phyloP scores from a whole-genome alignment of 768 basidiomycete genomes.

The Mycena maculata region DNA sequence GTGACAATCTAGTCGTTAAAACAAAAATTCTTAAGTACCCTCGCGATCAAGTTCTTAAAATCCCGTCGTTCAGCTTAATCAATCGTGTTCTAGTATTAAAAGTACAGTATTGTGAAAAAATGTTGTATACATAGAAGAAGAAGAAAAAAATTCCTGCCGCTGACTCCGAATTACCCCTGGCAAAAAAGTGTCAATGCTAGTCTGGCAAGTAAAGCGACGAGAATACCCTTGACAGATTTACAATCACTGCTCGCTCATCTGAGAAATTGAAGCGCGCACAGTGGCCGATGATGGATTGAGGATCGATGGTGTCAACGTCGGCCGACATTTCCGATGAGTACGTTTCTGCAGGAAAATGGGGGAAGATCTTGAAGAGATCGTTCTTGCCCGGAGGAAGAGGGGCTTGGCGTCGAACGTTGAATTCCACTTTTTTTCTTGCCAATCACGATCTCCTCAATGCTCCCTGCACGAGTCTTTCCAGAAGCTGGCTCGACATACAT shows the following conservation, averaged over 20 bases:
- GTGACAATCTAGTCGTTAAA: background rate
- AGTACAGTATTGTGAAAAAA: background rate
- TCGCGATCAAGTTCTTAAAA: background rate
- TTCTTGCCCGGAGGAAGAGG: constrained; percentile 9
- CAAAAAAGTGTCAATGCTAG: background rate
- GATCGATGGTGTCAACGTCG: background rate
- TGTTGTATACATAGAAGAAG: background rate
- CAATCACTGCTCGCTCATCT: background rate
- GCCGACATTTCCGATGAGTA: constrained; percentile 13
- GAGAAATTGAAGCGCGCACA: constrained; percentile 13
- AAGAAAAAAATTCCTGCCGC: background rate
- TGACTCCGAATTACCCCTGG: background rate
- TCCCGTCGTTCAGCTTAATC: background rate
- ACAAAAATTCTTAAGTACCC: background rate
- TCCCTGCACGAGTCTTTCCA: background rate
- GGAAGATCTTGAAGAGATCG: constrained; percentile 18
- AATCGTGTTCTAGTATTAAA: background rate
- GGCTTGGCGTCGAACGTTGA: constrained; percentile 4
- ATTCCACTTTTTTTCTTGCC: background rate
- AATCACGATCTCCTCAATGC: constrained; percentile 1
- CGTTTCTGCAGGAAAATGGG: constrained; percentile 12
- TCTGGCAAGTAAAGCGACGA: constrained; percentile 36
- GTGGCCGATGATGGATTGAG: background rate
- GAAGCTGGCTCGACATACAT: constrained; percentile 1
- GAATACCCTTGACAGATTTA: constrained; percentile 5